Conservation (phyloP, 257 asterid genomes). For the Ilex aquifolium region DNA sequence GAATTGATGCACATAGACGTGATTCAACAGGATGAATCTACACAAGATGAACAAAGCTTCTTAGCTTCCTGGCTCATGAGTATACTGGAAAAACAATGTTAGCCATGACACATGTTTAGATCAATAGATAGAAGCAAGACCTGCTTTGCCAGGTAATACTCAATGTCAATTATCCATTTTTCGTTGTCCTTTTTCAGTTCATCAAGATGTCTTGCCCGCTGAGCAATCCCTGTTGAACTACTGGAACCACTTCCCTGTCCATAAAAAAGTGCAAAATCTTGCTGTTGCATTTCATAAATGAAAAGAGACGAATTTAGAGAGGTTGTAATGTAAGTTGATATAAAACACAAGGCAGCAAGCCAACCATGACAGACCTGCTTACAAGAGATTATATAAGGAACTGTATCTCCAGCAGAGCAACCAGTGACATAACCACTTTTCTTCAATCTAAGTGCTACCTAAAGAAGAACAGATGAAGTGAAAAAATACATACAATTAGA, state of each 20-base stretch:
- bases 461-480: conserved; percentile 6
- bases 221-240: conserved; percentile 77
- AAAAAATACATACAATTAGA: conserved; percentile 15
- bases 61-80: conserved; percentile 17
- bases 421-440: conserved; percentile 83
- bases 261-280: conserved; percentile 13
- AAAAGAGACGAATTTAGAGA: too few species aligned
- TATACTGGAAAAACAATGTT: conserved; percentile 5
- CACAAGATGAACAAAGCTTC: conserved; percentile 19
- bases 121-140: conserved; percentile 26
- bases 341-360: not conserved
- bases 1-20: conserved; percentile 90
- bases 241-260: conserved; percentile 63
- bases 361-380: conserved; percentile 55
- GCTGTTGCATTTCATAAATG: not conserved
- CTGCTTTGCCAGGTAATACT: conserved; percentile 96
- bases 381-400: conserved; percentile 87
- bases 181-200: conserved; percentile 73
- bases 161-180: conserved; percentile 87
- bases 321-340: not conserved
- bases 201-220: conserved; percentile 97
- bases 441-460: conserved; percentile 96
- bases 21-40: conserved; percentile 99
- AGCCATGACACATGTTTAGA: conserved; percentile 5
- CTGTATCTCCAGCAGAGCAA: conserved; percentile 92